phyloP scores from a whole-genome alignment of 2,329 filamentous ascomycete genomes.

The Cytospora piceicola region DNA sequence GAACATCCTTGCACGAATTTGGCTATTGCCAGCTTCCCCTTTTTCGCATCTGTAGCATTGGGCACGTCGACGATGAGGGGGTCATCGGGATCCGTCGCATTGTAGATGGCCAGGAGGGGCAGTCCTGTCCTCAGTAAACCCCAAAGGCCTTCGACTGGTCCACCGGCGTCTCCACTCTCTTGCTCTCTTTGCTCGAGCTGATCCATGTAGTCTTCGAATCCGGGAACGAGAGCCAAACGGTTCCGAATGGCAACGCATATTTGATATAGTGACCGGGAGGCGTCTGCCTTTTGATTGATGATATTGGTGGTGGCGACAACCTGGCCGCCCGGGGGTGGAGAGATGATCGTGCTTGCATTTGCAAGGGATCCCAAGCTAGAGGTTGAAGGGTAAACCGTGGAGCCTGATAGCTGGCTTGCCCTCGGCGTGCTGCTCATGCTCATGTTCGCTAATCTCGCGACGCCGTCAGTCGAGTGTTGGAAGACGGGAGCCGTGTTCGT shows the following conservation, averaged over 20 bases:
- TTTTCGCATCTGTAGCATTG: constrained; percentile 67
- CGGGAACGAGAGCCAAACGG: constrained; percentile 80
- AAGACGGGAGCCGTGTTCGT: constrained; percentile 62
- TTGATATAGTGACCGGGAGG: constrained; percentile 89
- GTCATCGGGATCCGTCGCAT: constrained; percentile 73
- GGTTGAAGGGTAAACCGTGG: constrained; percentile 58
- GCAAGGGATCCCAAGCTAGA: constrained; percentile 56
- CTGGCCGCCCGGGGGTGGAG: constrained; percentile 56
- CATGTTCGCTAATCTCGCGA: constrained; percentile 53
- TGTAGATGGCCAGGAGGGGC: constrained; percentile 87
- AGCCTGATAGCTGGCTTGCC: constrained; percentile 66
- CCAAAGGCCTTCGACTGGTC: constrained; percentile 92
- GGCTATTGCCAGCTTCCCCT: constrained; percentile 85
- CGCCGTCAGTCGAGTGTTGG: constrained; percentile 51
- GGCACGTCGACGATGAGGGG: constrained; percentile 64
- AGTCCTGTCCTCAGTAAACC: constrained; percentile 80
- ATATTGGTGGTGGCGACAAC: constrained; percentile 86
- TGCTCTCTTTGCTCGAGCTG: constrained; percentile 72
- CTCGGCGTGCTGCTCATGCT: constrained; percentile 58
- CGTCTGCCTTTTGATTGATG: constrained; percentile 95
- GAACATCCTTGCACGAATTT: constrained; percentile 91
- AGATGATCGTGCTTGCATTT: constrained; percentile 47
- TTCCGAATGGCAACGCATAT: constrained; percentile 87
- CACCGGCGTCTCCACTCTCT: constrained; percentile 62
- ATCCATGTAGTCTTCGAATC: constrained; percentile 74